phyloP scores from a whole-genome alignment of 2,329 filamentous ascomycete genomes.

The Talaromyces pinophilus region DNA sequence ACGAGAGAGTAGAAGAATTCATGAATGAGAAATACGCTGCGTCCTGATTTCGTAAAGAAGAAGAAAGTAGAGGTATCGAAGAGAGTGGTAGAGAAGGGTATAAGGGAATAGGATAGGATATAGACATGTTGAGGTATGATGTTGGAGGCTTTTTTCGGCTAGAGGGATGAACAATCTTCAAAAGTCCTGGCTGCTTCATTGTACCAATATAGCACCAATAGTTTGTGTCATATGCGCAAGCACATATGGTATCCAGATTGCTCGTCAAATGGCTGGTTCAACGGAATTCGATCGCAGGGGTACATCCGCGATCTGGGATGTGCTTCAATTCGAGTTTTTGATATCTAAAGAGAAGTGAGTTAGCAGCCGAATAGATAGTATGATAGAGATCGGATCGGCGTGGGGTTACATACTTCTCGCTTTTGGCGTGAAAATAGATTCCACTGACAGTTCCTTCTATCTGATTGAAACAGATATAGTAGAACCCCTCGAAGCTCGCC shows the following conservation, averaged over 20 bases:
- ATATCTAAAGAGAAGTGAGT: slow-evolving; percentile 58
- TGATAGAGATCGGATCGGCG: neutral
- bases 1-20: neutral
- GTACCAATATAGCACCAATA: slow-evolving; percentile 16
- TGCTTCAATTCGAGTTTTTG: slow-evolving; percentile 92
- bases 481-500: slow-evolving; percentile 97
- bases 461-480: slow-evolving; percentile 99
- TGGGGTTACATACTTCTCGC: slow-evolving; percentile 74
- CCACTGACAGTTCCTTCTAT: slow-evolving; percentile 80
- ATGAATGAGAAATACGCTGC: slow-evolving; percentile 11
- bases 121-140: neutral
- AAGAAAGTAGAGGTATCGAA: neutral
- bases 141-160: neutral
- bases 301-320: slow-evolving; percentile 80
- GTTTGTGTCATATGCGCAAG: slow-evolving; percentile 2
- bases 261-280: slow-evolving; percentile 46
- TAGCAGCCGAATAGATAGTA: neutral
- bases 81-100: neutral
- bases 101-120: slow-evolving; percentile 5
- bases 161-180: neutral
- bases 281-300: slow-evolving; percentile 83
- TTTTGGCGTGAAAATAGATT: slow-evolving; percentile 97
- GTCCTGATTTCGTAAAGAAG: slow-evolving; percentile 16
- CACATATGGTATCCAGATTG: slow-evolving; percentile 7
- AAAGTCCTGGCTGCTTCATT: neutral